phyloP scores from a whole-genome alignment of 768 basidiomycete genomes.

The Termitomyces sp. region DNA sequence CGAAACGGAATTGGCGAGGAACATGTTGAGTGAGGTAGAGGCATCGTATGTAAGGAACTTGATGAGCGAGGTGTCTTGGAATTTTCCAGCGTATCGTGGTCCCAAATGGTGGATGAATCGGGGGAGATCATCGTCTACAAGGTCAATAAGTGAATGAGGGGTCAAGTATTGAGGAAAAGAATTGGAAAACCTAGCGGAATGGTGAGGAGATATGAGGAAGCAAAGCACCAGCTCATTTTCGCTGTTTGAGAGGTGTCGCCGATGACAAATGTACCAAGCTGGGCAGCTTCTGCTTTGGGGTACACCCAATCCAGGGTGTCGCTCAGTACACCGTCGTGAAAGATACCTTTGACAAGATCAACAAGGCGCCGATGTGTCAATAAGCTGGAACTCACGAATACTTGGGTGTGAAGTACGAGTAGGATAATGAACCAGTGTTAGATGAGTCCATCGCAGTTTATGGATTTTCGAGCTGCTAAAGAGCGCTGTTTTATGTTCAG shows the following conservation, averaged over 20 bases:
- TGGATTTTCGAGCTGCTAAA: slow-evolving; percentile 43
- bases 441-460: slow-evolving; percentile 66
- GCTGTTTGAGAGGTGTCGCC: slow-evolving; percentile 44
- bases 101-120: slow-evolving; percentile 78
- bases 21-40: slow-evolving; percentile 78
- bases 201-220: slow-evolving; percentile 58
- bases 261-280: slow-evolving; percentile 39
- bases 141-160: not conserved
- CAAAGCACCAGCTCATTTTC: slow-evolving; percentile 61
- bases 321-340: slow-evolving; percentile 63
- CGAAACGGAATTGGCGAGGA: slow-evolving; percentile 44
- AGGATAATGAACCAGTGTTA: slow-evolving; percentile 62
- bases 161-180: not conserved
- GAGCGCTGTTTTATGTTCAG: slow-evolving; percentile 30
- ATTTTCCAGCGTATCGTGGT: slow-evolving; percentile 69
- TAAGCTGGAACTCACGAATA: slow-evolving; percentile 40
- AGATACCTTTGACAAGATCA: slow-evolving; percentile 44
- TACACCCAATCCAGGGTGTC: slow-evolving; percentile 62
- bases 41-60: slow-evolving; percentile 84
- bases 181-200: slow-evolving; percentile 43
- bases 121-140: slow-evolving; percentile 62
- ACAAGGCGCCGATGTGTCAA: not conserved
- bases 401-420: slow-evolving; percentile 47
- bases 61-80: slow-evolving; percentile 64
- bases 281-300: slow-evolving; percentile 42